Evolutionary conservation across 306 rosid species (phyloP).

Genomic region (Amphicarpaea edgeworthii): DNA sequence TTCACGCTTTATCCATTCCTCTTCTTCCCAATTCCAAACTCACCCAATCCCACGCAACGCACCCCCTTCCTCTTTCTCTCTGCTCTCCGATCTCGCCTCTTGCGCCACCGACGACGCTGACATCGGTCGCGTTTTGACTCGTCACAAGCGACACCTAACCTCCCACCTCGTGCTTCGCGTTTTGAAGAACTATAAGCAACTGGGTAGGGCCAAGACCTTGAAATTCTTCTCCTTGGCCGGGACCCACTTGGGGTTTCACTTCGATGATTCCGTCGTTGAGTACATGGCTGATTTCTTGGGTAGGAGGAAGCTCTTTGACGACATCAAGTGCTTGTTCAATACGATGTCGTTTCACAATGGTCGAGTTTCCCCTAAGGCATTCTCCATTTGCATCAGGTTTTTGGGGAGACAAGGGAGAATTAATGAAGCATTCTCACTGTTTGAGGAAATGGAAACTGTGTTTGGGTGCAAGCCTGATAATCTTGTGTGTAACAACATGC

Average conservation of each 20-base stretch:
- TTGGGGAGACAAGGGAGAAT: constrained; percentile 78
- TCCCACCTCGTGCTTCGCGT: constrained; percentile 66
- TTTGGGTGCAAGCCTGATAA: constrained; percentile 74
- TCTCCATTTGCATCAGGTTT: constrained; percentile 73
- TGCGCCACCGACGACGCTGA: constrained; percentile 34
- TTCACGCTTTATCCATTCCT: constrained; percentile 35
- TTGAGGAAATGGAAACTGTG: constrained; percentile 66
- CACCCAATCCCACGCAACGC: constrained; percentile 35
- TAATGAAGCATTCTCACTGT: constrained; percentile 65
- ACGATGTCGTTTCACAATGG: constrained; percentile 59
- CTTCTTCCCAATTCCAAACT: constrained; percentile 46
- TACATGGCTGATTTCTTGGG: constrained; percentile 80
- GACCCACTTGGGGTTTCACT: constrained; percentile 61
- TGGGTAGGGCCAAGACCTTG: constrained; percentile 70
- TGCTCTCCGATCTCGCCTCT: constrained; percentile 52
- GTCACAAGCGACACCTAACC: constrained; percentile 46
- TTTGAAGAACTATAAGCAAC: constrained; percentile 60
- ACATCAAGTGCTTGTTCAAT: constrained; percentile 67
- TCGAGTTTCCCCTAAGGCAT: constrained; percentile 56
- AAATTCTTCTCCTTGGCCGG: constrained; percentile 79
- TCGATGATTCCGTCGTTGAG: constrained; percentile 67
- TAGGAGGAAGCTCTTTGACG: constrained; percentile 81
- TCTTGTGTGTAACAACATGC: constrained; percentile 70
- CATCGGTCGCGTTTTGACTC: constrained; percentile 50
- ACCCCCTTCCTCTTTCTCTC: constrained; percentile 45